Percentiles rank a stretch among this genome's conserved stretches.
Evolutionary conservation across 2,329 filamentous ascomycete species (phyloP).

Genomic region (Fusarium sp.): DNA sequence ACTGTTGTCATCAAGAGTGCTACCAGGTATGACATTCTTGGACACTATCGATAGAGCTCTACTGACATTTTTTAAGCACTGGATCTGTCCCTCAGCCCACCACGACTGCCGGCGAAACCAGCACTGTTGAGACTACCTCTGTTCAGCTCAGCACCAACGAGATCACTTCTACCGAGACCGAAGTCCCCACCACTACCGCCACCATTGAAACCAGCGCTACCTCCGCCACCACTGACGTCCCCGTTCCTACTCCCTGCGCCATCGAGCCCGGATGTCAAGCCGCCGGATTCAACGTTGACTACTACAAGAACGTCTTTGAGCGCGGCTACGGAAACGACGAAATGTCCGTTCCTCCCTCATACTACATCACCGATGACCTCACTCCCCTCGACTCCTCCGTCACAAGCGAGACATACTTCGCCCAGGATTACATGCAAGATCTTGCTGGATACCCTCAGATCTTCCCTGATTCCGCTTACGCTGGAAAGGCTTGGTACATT

Average conservation of each 20-base stretch:
- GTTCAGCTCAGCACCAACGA: background rate
- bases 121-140: background rate
- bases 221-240: background rate
- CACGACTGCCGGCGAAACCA: background rate
- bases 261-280: constrained; percentile 6
- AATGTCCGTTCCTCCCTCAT: constrained; percentile 34
- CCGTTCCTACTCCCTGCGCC: background rate
- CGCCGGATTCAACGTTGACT: constrained; percentile 32
- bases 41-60: no score
- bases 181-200: background rate
- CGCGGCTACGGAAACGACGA: constrained; percentile 35
- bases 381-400: background rate
- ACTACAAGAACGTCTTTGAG: constrained; percentile 37
- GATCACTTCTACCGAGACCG: background rate
- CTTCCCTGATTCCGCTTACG: background rate
- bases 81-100: background rate
- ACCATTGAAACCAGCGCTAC: background rate
- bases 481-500: background rate
- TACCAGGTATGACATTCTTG: background rate
- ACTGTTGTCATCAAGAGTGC: background rate
- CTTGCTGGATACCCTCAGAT: background rate
- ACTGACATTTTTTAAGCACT: background rate
- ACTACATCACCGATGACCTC: constrained; percentile 39
- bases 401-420: background rate
- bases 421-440: background rate